Evolutionary conservation across 306 rosid species (phyloP), one percentile per base, ranked within the genome.

Genomic region (Lathyrus aphaca): DNA sequence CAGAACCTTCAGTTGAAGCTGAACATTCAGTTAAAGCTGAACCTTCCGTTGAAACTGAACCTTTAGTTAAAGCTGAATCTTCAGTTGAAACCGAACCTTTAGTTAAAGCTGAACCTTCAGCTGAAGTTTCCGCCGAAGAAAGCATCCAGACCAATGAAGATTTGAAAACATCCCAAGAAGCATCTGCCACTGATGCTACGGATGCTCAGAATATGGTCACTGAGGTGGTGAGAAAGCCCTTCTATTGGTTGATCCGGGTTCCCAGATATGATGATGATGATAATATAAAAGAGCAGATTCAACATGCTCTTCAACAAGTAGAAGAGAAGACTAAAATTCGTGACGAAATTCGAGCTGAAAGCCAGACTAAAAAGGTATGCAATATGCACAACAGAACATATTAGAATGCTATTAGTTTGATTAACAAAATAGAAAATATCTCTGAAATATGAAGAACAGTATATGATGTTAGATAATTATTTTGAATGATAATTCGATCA

Each of bases 191-290:
- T 10, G 84, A 81, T 68, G 46, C 79, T 77, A 65, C 59, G 30
- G 91, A 81, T 67, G 91, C 75, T 39, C 83, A 73, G 45, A 80
- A 59, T 45, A 55, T 68, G 71, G 84, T 27, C n/a, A 35, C 79
- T 15, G 97, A 91, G 83, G 83, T 76, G 29, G 91, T 71, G 64
- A 83, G 74, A 59, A 85, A 42, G 71, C 91, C 87, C 3, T 88
- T 91, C 76, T 82, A 82, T 81, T 91, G 56, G 69, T 83, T 88
- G 75, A 74, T 88, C 73, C 83, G 81, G 82, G 48, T 77, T 42
- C 97, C 96, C 9, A 79, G 93, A 84, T 82, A 64, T 45, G 96
- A 89, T 58, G 91, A 91, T 58, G 86, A 87, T 1, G 88, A 71
- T 38, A 84, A 79, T 40, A 49, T 86, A 8, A 89, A 76, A 87